Evolutionary conservation across 176 grass and related monocot genomes (phyloP).

Genomic region (Typha latifolia): DNA sequence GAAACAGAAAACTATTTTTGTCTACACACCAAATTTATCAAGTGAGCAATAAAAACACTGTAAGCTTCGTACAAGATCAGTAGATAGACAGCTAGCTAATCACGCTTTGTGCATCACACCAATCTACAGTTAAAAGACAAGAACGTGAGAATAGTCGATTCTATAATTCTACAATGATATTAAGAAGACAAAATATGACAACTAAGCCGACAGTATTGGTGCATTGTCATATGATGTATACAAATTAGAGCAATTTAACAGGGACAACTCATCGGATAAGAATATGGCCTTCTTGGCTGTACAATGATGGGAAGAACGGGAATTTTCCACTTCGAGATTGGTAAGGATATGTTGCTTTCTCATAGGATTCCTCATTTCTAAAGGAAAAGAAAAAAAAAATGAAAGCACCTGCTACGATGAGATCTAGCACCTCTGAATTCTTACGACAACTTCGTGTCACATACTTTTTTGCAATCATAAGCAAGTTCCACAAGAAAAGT

Average conservation of each 20-base stretch:
- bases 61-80: not conserved
- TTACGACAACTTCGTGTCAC: not conserved
- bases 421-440: not conserved
- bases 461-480: not conserved
- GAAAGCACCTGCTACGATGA: not conserved
- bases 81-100: not conserved
- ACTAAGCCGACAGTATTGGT: not conserved
- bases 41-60: not conserved
- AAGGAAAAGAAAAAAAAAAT: not conserved
- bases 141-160: not conserved
- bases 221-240: too few relatives aligned
- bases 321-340: not conserved
- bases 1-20: not conserved
- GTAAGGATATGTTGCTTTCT: not conserved
- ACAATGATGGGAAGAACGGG: not conserved
- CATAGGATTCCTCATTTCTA: not conserved
- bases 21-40: not conserved
- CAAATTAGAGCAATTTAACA: too few relatives aligned
- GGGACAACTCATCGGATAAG: too few relatives aligned
- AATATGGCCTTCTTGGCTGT: not conserved
- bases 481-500: not conserved
- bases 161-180: not conserved
- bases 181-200: not conserved
- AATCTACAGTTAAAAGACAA: not conserved
- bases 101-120: not conserved